phyloP scores from a whole-genome alignment of 1,284 basidiomycete genomes.

The Microbotryum lychnidis-dioicae region DNA sequence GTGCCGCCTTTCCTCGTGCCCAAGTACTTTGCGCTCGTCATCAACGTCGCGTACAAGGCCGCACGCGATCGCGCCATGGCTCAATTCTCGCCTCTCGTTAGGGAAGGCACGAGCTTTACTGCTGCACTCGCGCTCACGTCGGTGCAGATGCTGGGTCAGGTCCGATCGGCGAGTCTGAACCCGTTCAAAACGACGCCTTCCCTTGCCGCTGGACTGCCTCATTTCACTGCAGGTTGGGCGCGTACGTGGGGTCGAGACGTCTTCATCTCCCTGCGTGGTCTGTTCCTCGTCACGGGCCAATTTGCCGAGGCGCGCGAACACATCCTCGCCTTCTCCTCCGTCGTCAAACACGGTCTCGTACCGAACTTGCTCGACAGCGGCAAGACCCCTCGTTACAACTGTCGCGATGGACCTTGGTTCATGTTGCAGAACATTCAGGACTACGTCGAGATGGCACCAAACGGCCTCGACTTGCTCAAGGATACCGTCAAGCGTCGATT shows the following conservation, averaged over 20 bases:
- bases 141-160: slow-evolving; percentile 84
- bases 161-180: slow-evolving; percentile 76
- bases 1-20: slow-evolving; percentile 80
- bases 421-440: slow-evolving; percentile 98
- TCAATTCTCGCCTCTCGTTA: slow-evolving; percentile 75
- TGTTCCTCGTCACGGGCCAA: slow-evolving; percentile 87
- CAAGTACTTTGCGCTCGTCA: slow-evolving; percentile 83
- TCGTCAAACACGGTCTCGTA: slow-evolving; percentile 51
- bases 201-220: slow-evolving; percentile 86
- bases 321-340: slow-evolving; percentile 55
- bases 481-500: slow-evolving; percentile 83
- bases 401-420: slow-evolving; percentile 92
- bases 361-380: slow-evolving; percentile 63
- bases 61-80: slow-evolving; percentile 69
- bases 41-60: slow-evolving; percentile 83
- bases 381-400: slow-evolving; percentile 59
- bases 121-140: slow-evolving; percentile 77
- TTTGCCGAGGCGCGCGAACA: slow-evolving; percentile 75
- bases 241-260: slow-evolving; percentile 96
- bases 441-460: slow-evolving; percentile 74
- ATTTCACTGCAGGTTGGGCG: slow-evolving; percentile 84
- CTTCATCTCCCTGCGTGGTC: slow-evolving; percentile 71
- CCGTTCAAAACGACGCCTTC: slow-evolving; percentile 58
- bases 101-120: slow-evolving; percentile 75
- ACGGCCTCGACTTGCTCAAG: slow-evolving; percentile 69